Percentiles rank a stretch among this genome's conserved stretches.
Conservation (phyloP, 805 yeast species). For the Ogataea chonburiensis region DNA sequence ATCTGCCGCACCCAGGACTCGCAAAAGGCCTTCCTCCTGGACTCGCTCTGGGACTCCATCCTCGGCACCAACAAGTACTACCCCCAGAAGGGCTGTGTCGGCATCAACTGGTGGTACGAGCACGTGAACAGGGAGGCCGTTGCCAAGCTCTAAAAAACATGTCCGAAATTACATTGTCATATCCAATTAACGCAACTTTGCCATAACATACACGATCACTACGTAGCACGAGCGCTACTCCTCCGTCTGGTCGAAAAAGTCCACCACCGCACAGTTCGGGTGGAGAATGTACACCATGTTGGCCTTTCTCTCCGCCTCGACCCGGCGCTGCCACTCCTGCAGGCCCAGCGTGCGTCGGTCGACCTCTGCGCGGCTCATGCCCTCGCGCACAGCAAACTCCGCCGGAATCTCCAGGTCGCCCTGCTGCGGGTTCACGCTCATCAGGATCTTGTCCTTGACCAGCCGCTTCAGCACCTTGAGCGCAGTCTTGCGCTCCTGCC, state of each 20-base stretch:
- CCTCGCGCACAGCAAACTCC: constrained; percentile 23
- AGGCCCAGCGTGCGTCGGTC: constrained; percentile 27
- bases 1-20: constrained; percentile 28
- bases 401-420: constrained; percentile 38
- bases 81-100: constrained; percentile 53
- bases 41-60: constrained; percentile 50
- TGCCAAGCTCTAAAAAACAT: constrained; percentile 16
- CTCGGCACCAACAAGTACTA: constrained; percentile 52
- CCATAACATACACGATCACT: no score
- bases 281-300: constrained; percentile 55
- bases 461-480: constrained; percentile 79
- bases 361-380: constrained; percentile 23
- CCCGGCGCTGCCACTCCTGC: constrained; percentile 26
- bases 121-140: constrained; percentile 24
- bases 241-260: constrained; percentile 47
- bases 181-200: no score
- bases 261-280: constrained; percentile 82
- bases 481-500: constrained; percentile 67
- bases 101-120: constrained; percentile 64
- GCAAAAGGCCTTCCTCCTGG: constrained; percentile 42
- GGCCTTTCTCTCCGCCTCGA: constrained; percentile 26
- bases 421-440: constrained; percentile 52
- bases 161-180: no score
- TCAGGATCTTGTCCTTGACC: constrained; percentile 79
- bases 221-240: no score